Base-by-base conservation (phyloP, 768 basidiomycete genomes). In the Rhizopogon vulgaris region DNA sequence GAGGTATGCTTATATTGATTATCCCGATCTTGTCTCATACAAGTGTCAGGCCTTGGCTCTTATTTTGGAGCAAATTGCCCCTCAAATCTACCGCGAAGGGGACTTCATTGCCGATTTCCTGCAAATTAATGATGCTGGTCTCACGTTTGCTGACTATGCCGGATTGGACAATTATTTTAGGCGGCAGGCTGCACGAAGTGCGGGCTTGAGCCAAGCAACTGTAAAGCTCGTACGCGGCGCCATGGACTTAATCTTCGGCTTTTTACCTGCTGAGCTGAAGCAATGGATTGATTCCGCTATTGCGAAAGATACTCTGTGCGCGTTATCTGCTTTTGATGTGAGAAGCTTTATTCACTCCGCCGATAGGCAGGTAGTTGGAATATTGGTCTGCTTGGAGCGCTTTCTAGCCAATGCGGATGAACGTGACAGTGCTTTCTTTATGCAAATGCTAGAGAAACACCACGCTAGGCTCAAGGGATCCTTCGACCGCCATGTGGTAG, bases 141-240 rank as follows among this genome's bases (percentile, higher is more conserved):
- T 93, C 12, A 96, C 95, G 1, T 98, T 93, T 67, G 95, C 95
- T 12, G 95, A 97, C 69, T 93, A 95, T 60, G 90, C 92, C 82
- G 83, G 84, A 41, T 72, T 98, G 53, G 95, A 98, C 64, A 91
- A 83, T 54, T 98, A 96, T 69, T 96, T 96, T 73, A 79, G 91
- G 24, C 75, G 95, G 43, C 91, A 97, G 63, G 95, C 95, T n/a
- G 75, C 85, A 6, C 77, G 90, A 25, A 74, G 80, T 47, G 78
- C 76, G 25, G 80, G 83, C 27, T 74, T 94, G 40, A 83, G 81
- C 53, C 76, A 77, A 49, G 69, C 80, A 6, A 93, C 92, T 25
- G 63, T 73, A 53, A 94, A 94, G 70, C 78, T 94, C 8, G 79
- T 94, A 28, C 82, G 91, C 17, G 85, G 85, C 3, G 90, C 93